phyloP scores from a whole-genome alignment of 2,329 filamentous ascomycete genomes.

The Aureobasidium melanogenum region DNA sequence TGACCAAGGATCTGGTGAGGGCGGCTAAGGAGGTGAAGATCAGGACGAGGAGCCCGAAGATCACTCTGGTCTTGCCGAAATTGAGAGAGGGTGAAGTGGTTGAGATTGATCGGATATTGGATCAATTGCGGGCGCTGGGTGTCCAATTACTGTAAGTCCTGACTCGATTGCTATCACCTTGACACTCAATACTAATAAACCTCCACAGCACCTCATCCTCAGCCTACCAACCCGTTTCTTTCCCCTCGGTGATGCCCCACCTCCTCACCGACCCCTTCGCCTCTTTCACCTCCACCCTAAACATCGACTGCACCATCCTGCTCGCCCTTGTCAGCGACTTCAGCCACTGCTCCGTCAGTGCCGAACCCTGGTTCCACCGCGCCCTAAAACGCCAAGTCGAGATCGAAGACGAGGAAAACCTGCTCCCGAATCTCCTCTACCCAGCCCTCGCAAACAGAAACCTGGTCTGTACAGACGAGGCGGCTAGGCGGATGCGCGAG shows the following conservation, averaged over 20 bases:
- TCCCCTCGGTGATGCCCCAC: constrained; percentile 20
- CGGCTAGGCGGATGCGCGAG: constrained; percentile 56
- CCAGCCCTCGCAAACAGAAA: constrained; percentile 48
- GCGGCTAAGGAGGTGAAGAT: constrained; percentile 50
- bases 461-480: constrained; percentile 59
- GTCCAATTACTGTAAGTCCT: constrained; percentile 21
- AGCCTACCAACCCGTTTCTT: background rate
- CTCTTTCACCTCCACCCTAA: constrained; percentile 36
- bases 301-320: constrained; percentile 61
- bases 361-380: constrained; percentile 46
- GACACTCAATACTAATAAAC: background rate
- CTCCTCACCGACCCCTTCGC: constrained; percentile 32
- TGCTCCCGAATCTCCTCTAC: constrained; percentile 54
- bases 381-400: constrained; percentile 57
- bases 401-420: constrained; percentile 51
- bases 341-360: constrained; percentile 46
- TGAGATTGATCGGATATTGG: constrained; percentile 49
- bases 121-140: constrained; percentile 46
- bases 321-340: constrained; percentile 67
- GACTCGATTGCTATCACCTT: background rate
- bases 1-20: constrained; percentile 49
- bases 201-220: constrained; percentile 17
- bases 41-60: constrained; percentile 49
- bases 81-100: constrained; percentile 41
- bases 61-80: constrained; percentile 54